Evolutionary conservation across 73 alveolate genomes (phyloP).

Genomic region (Paramecium octaurelia): DNA sequence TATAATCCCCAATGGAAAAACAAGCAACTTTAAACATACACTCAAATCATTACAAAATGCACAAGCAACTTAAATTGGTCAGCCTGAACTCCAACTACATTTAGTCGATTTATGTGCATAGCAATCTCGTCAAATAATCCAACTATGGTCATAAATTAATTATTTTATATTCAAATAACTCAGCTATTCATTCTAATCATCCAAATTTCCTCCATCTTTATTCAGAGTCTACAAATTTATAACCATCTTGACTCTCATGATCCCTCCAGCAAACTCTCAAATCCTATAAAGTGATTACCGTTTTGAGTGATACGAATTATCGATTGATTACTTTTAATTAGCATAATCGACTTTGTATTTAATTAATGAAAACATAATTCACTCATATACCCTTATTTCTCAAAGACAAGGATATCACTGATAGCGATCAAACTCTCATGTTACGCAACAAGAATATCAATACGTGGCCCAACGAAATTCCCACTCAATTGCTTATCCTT

Average conservation of each 20-base stretch:
- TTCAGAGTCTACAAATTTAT: neutral
- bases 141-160: neutral
- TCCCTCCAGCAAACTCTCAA: too few relatives aligned
- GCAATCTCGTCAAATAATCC: neutral
- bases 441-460: neutral
- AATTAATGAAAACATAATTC: neutral
- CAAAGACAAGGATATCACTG: neutral
- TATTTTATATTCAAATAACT: neutral
- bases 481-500: neutral
- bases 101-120: neutral
- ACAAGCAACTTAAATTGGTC: conserved; percentile 34
- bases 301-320: neutral
- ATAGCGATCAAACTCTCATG: neutral
- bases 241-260: too few relatives aligned
- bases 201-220: neutral
- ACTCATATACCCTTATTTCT: neutral
- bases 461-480: neutral
- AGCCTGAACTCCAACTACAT: neutral
- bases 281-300: neutral
- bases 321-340: neutral
- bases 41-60: neutral
- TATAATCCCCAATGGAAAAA: neutral
- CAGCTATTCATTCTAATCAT: neutral
- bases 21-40: neutral
- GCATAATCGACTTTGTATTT: neutral